These are phyloP conservation scores for Juncus inflexus DNA, from an alignment of 176 grass and related monocot species.

Conservation along the genomic window DNA sequence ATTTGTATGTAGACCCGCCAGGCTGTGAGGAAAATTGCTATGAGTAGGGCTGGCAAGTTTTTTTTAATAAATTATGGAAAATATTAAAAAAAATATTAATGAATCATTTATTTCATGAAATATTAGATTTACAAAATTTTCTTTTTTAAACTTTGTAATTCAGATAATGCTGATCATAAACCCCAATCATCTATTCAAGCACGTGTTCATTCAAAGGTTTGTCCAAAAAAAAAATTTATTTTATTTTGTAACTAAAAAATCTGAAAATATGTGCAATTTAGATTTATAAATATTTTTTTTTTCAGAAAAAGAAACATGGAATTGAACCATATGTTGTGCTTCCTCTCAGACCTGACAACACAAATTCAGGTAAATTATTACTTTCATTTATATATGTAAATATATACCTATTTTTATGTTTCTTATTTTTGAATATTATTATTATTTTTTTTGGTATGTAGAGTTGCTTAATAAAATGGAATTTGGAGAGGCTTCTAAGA, in stretches of 20 bases:
- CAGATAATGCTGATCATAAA: conserved; percentile 11
- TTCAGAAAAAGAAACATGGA: conserved; percentile 13
- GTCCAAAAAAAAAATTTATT: not conserved
- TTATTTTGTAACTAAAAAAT: not conserved
- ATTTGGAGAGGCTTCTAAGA: conserved; percentile 34
- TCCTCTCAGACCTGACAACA: conserved; percentile 14
- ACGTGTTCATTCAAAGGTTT: conserved; percentile 7
- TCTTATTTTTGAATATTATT: not conserved
- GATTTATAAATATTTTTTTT: not conserved
- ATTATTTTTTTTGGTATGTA: not conserved
- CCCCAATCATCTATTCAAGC: conserved; percentile 1
- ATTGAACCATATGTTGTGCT: conserved; percentile 14
- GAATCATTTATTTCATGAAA: not conserved
- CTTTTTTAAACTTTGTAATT: not conserved
- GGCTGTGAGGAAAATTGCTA: conserved; percentile 13
- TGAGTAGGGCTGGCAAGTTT: not conserved
- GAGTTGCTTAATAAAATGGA: conserved; percentile 32
- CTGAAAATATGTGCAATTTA: not conserved
- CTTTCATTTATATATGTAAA: conserved; percentile 1
- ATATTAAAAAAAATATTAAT: not conserved
- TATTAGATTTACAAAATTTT: conserved; percentile 3
- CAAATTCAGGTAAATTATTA: conserved; percentile 25
- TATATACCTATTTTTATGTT: too few species aligned
- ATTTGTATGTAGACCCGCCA: conserved; percentile 45
- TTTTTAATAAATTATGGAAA: not conserved